Percentiles rank a stretch among this genome's conserved stretches.
These are phyloP conservation scores for Coemansia sp. DNA, from an alignment of 192 early-diverging fungal genomes.

Conservation along the genomic window DNA sequence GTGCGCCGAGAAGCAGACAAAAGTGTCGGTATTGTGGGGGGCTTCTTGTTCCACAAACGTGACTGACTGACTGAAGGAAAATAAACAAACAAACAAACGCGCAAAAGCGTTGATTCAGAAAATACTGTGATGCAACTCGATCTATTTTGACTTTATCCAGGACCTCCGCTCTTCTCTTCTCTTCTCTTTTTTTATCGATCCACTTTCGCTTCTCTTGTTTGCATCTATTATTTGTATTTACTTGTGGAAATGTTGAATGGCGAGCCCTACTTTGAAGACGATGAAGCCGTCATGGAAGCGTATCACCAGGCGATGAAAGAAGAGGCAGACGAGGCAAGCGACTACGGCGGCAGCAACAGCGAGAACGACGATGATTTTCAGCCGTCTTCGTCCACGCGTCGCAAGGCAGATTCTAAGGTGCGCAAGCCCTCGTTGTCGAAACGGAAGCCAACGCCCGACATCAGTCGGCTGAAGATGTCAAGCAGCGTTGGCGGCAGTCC, in stretches of 20 bases:
- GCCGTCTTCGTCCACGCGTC: conserved; percentile 16
- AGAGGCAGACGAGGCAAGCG: conserved; percentile 9
- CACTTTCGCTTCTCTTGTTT: not conserved
- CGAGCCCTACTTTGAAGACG: conserved; percentile 49
- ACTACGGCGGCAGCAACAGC: conserved; percentile 2
- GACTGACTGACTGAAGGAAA: too few species aligned
- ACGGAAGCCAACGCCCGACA: conserved; percentile 42
- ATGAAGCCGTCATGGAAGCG: conserved; percentile 52
- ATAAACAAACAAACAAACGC: too few species aligned
- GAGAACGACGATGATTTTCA: conserved; percentile 39
- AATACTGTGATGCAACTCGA: too few species aligned
- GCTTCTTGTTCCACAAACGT: too few species aligned
- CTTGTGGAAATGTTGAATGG: conserved; percentile 42
- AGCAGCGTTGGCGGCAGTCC: conserved; percentile 25
- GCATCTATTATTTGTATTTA: not conserved
- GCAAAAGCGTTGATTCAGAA: too few species aligned
- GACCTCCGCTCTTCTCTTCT: not conserved
- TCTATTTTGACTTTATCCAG: too few species aligned
- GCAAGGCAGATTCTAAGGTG: conserved; percentile 6
- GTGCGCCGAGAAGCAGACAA: too few species aligned
- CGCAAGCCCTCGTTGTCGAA: not conserved
- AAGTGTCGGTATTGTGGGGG: too few species aligned
- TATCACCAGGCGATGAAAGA: conserved; percentile 28
- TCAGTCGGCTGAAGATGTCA: conserved; percentile 34
- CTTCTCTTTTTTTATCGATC: not conserved